Conservation (phyloP, 495 filamentous ascomycete species). For the Trichoderma erinaceum region DNA sequence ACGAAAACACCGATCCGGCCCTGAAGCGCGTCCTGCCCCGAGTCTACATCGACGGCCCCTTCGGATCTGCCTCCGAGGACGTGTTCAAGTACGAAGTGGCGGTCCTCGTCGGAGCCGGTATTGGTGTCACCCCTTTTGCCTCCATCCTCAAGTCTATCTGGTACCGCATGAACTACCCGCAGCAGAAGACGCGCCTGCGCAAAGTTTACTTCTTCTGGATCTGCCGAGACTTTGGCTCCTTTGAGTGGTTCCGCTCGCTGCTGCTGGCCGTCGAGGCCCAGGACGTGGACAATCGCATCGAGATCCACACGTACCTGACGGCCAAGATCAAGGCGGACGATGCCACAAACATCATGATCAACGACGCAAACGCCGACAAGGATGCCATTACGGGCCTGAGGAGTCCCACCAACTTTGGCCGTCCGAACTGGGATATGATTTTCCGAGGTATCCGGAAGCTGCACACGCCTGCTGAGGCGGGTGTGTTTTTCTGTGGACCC, state of each 20-base stretch:
- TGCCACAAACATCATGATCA: conserved; percentile 79
- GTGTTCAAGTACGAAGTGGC: conserved; percentile 74
- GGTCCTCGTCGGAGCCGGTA: conserved; percentile 62
- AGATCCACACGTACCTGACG: conserved; percentile 71
- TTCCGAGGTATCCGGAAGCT: conserved; percentile 70
- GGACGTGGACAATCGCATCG: conserved; percentile 72
- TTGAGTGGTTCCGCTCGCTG: conserved; percentile 77
- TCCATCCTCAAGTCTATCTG: conserved; percentile 79
- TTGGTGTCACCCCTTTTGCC: conserved; percentile 69
- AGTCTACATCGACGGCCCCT: conserved; percentile 73
- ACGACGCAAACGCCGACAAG: conserved; percentile 71
- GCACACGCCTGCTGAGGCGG: conserved; percentile 63
- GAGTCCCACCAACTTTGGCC: conserved; percentile 69
- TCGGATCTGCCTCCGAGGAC: conserved; percentile 70
- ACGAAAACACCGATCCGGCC: conserved; percentile 55
- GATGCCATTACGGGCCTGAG: conserved; percentile 70
- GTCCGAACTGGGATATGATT: conserved; percentile 76
- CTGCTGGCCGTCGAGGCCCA: conserved; percentile 76
- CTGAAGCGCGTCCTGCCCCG: conserved; percentile 64
- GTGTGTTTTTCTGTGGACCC: conserved; percentile 76
- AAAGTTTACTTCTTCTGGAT: conserved; percentile 88
- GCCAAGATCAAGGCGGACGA: conserved; percentile 74
- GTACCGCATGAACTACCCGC: conserved; percentile 79
- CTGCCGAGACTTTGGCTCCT: conserved; percentile 70
- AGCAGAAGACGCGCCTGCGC: conserved; percentile 63